Evolutionary conservation across 2,329 filamentous ascomycete genomes (phyloP).

Genomic region (Fusarium coicis): DNA sequence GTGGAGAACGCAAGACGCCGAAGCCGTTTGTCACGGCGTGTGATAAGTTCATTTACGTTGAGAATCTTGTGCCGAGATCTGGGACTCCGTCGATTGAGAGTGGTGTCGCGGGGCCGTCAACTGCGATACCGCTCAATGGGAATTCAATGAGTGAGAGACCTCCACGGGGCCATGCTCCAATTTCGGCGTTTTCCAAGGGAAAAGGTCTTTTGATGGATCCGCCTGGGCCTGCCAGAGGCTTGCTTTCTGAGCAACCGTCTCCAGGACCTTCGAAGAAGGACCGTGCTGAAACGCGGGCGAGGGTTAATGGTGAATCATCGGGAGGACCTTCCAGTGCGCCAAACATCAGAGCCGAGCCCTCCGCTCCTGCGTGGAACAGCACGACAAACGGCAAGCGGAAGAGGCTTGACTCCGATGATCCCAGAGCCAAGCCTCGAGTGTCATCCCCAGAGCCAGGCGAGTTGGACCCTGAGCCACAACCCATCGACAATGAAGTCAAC

Average conservation of each 20-base stretch:
- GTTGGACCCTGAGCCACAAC: accelerated
- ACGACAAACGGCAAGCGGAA: neutral
- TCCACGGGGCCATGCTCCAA: neutral
- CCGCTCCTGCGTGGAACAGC: neutral
- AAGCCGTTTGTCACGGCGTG: slow-evolving; percentile 48
- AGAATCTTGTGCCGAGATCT: slow-evolving; percentile 26
- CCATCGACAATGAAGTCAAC: neutral
- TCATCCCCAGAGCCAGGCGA: neutral
- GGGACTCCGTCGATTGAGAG: neutral
- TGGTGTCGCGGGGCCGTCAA: neutral
- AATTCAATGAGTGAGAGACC: accelerated
- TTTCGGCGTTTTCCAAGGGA: accelerated
- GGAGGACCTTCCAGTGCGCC: neutral
- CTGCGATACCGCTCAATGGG: neutral
- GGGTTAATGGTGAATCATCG: accelerated
- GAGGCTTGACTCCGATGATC: neutral
- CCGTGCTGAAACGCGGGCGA: neutral
- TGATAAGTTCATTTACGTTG: slow-evolving; percentile 49
- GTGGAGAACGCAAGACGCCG: slow-evolving; percentile 48
- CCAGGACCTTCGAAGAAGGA: no score
- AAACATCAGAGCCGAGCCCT: neutral
- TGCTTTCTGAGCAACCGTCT: accelerated
- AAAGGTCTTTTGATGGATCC: neutral
- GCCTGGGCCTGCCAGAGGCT: neutral
- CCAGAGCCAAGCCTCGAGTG: neutral